A percentile compares a stretch with the other conserved stretches of the same genome.
Evolutionary conservation across 257 asterid genomes (phyloP).

Genomic region (Knoxia roxburghii): DNA sequence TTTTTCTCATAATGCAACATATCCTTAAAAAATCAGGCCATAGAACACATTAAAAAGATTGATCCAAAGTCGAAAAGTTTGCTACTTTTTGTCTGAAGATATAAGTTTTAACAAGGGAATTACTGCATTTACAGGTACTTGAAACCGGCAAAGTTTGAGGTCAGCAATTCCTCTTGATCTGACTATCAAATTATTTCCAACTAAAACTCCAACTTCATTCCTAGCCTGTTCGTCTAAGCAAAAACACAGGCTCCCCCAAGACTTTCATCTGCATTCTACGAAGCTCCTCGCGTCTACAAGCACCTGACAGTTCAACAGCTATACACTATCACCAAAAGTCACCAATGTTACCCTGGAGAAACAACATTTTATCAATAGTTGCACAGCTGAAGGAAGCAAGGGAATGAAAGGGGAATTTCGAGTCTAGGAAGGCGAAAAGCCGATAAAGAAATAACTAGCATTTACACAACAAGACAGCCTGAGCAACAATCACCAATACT

Average conservation of each 20-base stretch:
- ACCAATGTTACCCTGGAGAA: conserved; percentile 6
- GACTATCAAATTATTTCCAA: background rate
- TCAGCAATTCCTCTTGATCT: background rate
- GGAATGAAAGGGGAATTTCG: too few species aligned
- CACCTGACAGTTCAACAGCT: conserved; percentile 1
- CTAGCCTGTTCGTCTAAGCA: conserved; percentile 3
- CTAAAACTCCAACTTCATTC: background rate
- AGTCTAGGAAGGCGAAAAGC: too few species aligned
- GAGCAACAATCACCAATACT: background rate
- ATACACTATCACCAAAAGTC: conserved; percentile 6
- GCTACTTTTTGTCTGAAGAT: too few species aligned
- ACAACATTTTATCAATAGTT: background rate
- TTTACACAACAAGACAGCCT: background rate
- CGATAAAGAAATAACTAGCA: too few species aligned
- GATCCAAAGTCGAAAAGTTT: too few species aligned
- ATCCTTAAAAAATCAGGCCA: too few species aligned
- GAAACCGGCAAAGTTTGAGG: too few species aligned
- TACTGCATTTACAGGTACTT: too few species aligned
- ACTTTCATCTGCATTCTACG: background rate
- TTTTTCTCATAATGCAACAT: too few species aligned
- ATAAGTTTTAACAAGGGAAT: too few species aligned
- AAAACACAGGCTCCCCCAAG: conserved; percentile 12
- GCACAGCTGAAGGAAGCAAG: too few species aligned
- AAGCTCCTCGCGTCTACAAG: conserved; percentile 3
- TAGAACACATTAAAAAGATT: too few species aligned